Evolutionary conservation across 768 basidiomycete species (phyloP).

Genomic region (Podaxis rugospora): DNA sequence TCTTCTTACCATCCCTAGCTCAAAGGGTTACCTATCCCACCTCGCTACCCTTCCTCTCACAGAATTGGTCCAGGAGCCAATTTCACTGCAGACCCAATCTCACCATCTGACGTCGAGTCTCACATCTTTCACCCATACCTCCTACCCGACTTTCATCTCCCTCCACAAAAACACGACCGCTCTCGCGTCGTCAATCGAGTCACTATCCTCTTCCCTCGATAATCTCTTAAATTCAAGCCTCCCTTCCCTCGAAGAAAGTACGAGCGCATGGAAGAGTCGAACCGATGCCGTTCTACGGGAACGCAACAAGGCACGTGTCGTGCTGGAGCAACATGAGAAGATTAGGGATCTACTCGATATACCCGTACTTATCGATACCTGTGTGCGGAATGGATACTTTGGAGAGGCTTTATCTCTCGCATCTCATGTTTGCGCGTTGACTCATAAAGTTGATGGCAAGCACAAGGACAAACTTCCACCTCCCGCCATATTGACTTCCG

Average conservation of each 20-base stretch:
- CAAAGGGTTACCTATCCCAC: constrained; percentile 56
- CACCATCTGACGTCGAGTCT: constrained; percentile 86
- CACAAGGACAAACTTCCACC: constrained; percentile 27
- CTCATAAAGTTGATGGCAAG: constrained; percentile 11
- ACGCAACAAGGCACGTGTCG: constrained; percentile 70
- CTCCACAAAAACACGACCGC: constrained; percentile 77
- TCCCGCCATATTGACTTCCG: constrained; percentile 52
- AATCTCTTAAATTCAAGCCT: constrained; percentile 61
- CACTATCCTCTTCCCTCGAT: constrained; percentile 71
- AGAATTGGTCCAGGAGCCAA: constrained; percentile 70
- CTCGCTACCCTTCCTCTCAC: constrained; percentile 63
- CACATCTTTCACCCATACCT: constrained; percentile 85
- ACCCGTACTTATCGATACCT: constrained; percentile 87
- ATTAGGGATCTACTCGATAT: constrained; percentile 89
- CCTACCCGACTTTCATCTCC: constrained; percentile 90
- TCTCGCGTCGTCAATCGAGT: constrained; percentile 65
- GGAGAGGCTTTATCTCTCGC: constrained; percentile 86
- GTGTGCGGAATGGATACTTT: constrained; percentile 90
- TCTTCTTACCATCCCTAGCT: constrained; percentile 22
- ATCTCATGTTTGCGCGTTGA: constrained; percentile 58
- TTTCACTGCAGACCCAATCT: constrained; percentile 74
- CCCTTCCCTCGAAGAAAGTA: constrained; percentile 72
- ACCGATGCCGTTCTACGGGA: constrained; percentile 74
- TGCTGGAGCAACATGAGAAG: constrained; percentile 94
- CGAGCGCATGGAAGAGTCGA: constrained; percentile 64